These are phyloP conservation scores for Candida tallmaniae DNA, from an alignment of 805 yeast species.

Conservation along the genomic window DNA sequence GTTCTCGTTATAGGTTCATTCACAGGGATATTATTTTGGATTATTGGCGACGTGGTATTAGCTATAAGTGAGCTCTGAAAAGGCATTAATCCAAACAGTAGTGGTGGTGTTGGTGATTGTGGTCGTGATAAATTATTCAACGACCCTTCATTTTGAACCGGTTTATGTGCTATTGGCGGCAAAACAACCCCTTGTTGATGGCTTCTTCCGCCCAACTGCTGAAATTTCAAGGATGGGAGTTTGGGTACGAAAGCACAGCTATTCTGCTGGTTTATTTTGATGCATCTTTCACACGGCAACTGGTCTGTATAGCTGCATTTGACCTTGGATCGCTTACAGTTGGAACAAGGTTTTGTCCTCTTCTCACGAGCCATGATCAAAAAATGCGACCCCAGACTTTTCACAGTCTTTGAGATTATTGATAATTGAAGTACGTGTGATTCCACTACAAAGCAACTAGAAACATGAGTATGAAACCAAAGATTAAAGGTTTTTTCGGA, in stretches of 20 bases:
- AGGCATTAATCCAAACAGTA: neutral
- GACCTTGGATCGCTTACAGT: slow-evolving; percentile 59
- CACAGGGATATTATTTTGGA: neutral
- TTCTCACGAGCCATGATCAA: slow-evolving; percentile 36
- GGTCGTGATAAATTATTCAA: neutral
- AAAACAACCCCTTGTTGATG: slow-evolving; percentile 7
- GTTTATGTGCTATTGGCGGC: slow-evolving; percentile 15
- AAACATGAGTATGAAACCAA: slow-evolving; percentile 35
- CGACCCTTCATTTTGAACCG: neutral
- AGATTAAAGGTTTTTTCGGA: slow-evolving; percentile 46
- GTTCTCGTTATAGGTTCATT: neutral
- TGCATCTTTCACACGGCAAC: slow-evolving; percentile 57
- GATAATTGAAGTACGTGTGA: too few relatives aligned
- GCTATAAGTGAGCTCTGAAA: neutral
- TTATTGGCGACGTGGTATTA: neutral
- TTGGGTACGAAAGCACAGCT: slow-evolving; percentile 54
- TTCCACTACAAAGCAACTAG: too few relatives aligned
- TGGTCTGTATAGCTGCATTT: slow-evolving; percentile 49
- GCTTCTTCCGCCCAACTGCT: slow-evolving; percentile 11
- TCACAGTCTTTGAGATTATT: neutral
- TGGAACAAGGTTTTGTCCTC: slow-evolving; percentile 56
- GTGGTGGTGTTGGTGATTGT: neutral
- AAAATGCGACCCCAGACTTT: neutral
- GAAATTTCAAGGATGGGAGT: slow-evolving; percentile 39
- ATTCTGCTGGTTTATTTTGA: slow-evolving; percentile 40